A percentile compares a stretch with the other conserved stretches of the same genome.
Evolutionary conservation across 176 grass and related monocot species (phyloP).

Genomic region (sorghum (Sorghum bicolor)): DNA sequence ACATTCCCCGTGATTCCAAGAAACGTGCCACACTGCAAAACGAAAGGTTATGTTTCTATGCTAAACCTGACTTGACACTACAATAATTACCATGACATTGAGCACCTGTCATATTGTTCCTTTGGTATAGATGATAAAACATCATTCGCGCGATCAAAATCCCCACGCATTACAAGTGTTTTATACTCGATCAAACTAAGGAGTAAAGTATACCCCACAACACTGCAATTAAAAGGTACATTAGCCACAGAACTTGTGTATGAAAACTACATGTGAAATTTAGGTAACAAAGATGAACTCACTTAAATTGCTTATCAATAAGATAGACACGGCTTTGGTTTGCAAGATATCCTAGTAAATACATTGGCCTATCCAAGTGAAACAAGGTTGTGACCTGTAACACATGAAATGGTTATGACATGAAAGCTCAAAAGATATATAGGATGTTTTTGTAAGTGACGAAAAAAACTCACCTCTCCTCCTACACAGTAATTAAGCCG

Average conservation of each 20-base stretch:
- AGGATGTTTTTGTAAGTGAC: background rate
- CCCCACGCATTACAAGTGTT: constrained; percentile 95
- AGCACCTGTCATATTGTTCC: constrained; percentile 92
- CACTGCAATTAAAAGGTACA: constrained; percentile 56
- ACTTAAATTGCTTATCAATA: constrained; percentile 99
- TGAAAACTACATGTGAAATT: background rate
- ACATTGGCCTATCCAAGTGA: constrained; percentile 96
- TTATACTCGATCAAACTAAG: constrained; percentile 98
- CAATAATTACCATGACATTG: constrained; percentile 15
- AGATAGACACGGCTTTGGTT: constrained; percentile 99
- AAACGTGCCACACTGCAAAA: constrained; percentile 86
- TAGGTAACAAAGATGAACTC: constrained; percentile 38
- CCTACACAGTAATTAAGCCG: constrained; percentile 97
- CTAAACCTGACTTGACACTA: constrained; percentile 1
- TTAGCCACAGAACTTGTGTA: constrained; percentile 33
- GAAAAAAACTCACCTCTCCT: constrained; percentile 70
- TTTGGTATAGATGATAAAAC: constrained; percentile 89
- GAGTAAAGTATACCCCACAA: constrained; percentile 96
- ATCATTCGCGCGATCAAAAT: constrained; percentile 75
- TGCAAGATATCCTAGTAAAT: constrained; percentile 96
- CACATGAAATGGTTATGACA: constrained; percentile 16
- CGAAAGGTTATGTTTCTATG: constrained; percentile 25
- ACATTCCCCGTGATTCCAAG: constrained; percentile 94
- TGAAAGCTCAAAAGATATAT: background rate
- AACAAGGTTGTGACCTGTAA: constrained; percentile 95